These are phyloP conservation scores for Plantago rigida DNA, from an alignment of 305 asterid genomes.

Conservation along the genomic window DNA sequence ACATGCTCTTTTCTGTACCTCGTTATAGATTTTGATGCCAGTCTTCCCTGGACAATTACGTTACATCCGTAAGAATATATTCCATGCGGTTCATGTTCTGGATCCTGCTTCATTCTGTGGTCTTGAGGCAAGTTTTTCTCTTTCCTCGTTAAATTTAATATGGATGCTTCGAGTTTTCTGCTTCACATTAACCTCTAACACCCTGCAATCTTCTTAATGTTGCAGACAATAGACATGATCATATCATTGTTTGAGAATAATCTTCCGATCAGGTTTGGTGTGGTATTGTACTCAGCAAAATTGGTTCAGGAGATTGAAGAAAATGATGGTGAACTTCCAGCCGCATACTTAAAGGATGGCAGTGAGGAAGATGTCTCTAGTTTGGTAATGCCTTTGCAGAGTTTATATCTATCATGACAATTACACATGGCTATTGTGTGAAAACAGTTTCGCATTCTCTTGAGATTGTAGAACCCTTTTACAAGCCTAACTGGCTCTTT, in stretches of 20 bases:
- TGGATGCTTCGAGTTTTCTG: slow-evolving; percentile 7
- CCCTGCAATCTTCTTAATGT: slow-evolving; percentile 24
- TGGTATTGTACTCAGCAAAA: slow-evolving; percentile 70
- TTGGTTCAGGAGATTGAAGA: slow-evolving; percentile 62
- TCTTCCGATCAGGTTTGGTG: slow-evolving; percentile 91
- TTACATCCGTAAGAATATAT: slow-evolving; percentile 87
- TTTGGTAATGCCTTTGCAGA: slow-evolving; percentile 47
- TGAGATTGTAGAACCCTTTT: neutral
- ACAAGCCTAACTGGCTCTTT: neutral
- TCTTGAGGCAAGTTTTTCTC: slow-evolving; percentile 59
- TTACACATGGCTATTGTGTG: neutral
- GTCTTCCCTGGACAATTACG: slow-evolving; percentile 98
- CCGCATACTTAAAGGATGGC: slow-evolving; percentile 39
- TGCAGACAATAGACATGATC: slow-evolving; percentile 71
- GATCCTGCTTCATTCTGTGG: slow-evolving; percentile 91
- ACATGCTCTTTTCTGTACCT: slow-evolving; percentile 21
- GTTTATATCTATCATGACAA: neutral
- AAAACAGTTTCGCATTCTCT: slow-evolving; percentile 14
- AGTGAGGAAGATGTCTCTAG: slow-evolving; percentile 61
- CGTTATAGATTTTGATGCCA: slow-evolving; percentile 80
- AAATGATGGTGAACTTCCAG: slow-evolving; percentile 56
- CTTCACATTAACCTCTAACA: slow-evolving; percentile 28
- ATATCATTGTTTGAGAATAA: slow-evolving; percentile 78
- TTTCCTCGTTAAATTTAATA: neutral
- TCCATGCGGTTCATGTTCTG: slow-evolving; percentile 81